phyloP scores from a whole-genome alignment of 2,329 filamentous ascomycete genomes.

The Pseudocercospora fijiensis region DNA sequence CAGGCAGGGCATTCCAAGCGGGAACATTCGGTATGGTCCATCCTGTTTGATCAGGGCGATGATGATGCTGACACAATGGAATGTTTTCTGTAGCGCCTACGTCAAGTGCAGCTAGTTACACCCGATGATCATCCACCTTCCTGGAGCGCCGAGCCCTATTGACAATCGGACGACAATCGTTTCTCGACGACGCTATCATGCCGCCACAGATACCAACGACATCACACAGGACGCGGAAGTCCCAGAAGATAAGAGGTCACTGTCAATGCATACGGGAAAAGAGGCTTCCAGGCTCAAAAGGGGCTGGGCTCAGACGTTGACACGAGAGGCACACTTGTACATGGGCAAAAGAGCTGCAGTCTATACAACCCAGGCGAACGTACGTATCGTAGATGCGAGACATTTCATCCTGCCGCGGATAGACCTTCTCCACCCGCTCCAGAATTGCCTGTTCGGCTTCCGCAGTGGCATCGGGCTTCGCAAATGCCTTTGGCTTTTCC shows the following conservation, averaged over 20 bases:
- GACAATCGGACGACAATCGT: neutral
- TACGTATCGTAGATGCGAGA: neutral
- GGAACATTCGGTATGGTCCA: neutral
- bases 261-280: too few relatives aligned
- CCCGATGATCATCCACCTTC: neutral
- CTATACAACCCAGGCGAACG: too few relatives aligned
- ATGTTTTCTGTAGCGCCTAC: neutral
- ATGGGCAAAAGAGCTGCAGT: neutral
- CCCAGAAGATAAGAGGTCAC: neutral
- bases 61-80: neutral
- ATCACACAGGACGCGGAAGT: neutral
- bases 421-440: neutral
- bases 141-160: neutral
- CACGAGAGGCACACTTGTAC: too few relatives aligned
- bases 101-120: neutral
- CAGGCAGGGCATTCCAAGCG: too few relatives aligned
- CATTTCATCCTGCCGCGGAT: neutral
- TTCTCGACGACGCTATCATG: neutral
- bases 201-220: neutral
- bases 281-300: too few relatives aligned
- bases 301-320: too few relatives aligned
- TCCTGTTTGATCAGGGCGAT: neutral
- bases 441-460: neutral
- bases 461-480: neutral
- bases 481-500: neutral